Conservation (phyloP, 768 basidiomycete species). For the Lactifluus subvellereus region DNA sequence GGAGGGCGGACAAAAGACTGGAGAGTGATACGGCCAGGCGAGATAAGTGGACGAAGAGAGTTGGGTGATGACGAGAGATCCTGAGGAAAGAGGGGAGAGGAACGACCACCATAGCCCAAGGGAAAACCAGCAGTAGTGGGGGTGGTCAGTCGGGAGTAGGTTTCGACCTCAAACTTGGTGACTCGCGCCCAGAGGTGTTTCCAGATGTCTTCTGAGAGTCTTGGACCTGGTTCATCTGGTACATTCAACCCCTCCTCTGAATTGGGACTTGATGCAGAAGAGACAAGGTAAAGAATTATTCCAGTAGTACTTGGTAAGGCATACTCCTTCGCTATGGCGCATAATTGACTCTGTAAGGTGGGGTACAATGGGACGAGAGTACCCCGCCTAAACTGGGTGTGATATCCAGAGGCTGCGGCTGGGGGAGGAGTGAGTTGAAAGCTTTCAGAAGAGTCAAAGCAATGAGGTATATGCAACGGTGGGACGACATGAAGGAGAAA, state of each 20-base stretch:
- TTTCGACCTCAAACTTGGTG: slow-evolving; percentile 50
- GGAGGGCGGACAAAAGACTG: slow-evolving; percentile 31
- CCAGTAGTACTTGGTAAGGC: slow-evolving; percentile 84
- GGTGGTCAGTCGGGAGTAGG: slow-evolving; percentile 34
- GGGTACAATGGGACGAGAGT: slow-evolving; percentile 83
- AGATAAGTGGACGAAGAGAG: slow-evolving; percentile 41
- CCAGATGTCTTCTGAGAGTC: slow-evolving; percentile 86
- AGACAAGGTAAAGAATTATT: slow-evolving; percentile 75
- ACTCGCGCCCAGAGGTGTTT: slow-evolving; percentile 77
- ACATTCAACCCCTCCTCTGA: slow-evolving; percentile 25
- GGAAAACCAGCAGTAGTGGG: slow-evolving; percentile 44
- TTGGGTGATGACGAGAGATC: slow-evolving; percentile 27
- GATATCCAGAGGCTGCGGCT: slow-evolving; percentile 63
- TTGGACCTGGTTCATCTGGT: slow-evolving; percentile 58
- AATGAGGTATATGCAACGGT: slow-evolving; percentile 64
- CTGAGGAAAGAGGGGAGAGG: slow-evolving; percentile 16
- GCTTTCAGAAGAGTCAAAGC: slow-evolving; percentile 39
- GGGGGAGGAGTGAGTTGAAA: slow-evolving; percentile 50
- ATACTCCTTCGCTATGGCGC: slow-evolving; percentile 89
- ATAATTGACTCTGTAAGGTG: slow-evolving; percentile 74
- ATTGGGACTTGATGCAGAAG: slow-evolving; percentile 28
- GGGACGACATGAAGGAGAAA: slow-evolving; percentile 83
- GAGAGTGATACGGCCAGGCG: slow-evolving; percentile 30
- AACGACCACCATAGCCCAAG: slow-evolving; percentile 19
- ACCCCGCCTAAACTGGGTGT: slow-evolving; percentile 74